Percentiles rank a stretch among this genome's conserved stretches.
Conservation (phyloP, 768 basidiomycete species). For the Suillus discolor region DNA sequence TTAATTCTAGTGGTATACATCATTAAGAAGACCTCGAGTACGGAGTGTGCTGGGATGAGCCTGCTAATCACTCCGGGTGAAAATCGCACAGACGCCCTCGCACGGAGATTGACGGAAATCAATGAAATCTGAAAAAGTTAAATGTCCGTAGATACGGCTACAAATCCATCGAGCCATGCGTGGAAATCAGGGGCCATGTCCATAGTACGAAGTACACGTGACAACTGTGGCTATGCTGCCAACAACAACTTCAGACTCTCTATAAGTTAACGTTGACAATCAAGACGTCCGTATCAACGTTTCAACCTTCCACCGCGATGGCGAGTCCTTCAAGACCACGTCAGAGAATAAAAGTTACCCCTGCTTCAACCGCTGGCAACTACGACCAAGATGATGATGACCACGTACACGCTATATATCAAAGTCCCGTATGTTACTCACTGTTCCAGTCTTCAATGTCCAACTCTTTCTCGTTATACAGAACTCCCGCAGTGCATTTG, state of each 20-base stretch:
- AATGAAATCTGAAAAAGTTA: too few species aligned
- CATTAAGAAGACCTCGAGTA: too few species aligned
- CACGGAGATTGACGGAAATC: too few species aligned
- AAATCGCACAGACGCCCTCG: too few species aligned
- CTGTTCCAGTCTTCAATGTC: slow-evolving; percentile 17
- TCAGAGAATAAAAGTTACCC: slow-evolving; percentile 25
- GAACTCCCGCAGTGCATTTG: slow-evolving; percentile 62
- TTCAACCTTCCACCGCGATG: slow-evolving; percentile 22
- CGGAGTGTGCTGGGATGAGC: too few species aligned
- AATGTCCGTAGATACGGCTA: too few species aligned
- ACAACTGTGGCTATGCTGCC: background rate
- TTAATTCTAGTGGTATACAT: too few species aligned
- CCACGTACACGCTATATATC: slow-evolving; percentile 50
- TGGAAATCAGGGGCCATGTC: too few species aligned
- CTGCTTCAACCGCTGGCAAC: slow-evolving; percentile 22
- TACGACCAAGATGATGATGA: slow-evolving; percentile 51
- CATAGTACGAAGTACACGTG: background rate
- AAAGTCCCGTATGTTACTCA: slow-evolving; percentile 45
- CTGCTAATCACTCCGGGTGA: too few species aligned
- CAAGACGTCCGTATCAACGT: background rate
- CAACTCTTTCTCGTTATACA: slow-evolving; percentile 28
- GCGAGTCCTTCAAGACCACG: slow-evolving; percentile 35
- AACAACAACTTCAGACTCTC: background rate
- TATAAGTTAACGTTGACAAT: background rate
- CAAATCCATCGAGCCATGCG: too few species aligned